phyloP scores from a whole-genome alignment of 202 grass and related monocot genomes.

The Brachypodium distachyon region DNA sequence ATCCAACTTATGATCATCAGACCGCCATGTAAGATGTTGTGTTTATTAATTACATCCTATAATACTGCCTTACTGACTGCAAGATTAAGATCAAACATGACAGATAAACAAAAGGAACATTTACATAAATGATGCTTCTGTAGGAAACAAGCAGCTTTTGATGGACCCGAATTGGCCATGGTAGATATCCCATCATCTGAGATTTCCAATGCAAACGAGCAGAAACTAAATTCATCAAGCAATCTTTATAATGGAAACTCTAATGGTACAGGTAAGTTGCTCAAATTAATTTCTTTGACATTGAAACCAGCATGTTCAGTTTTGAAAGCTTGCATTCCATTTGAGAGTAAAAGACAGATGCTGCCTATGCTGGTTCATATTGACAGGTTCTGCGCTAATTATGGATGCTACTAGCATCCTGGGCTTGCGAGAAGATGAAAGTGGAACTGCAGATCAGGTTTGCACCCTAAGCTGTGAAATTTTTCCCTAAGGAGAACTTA shows the following conservation, averaged over 20 bases:
- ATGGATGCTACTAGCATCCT: not conserved
- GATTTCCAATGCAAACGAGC: slow-evolving; percentile 4
- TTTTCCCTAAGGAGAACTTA: not conserved
- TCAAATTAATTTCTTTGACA: not conserved
- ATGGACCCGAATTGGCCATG: not conserved
- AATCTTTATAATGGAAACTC: slow-evolving; percentile 3
- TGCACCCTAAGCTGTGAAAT: not conserved
- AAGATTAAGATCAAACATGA: not conserved
- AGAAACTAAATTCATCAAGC: slow-evolving; percentile 15
- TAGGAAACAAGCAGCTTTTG: slow-evolving; percentile 25
- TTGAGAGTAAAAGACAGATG: not conserved
- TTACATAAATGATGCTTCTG: not conserved
- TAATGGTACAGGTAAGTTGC: slow-evolving; percentile 13
- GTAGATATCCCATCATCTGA: slow-evolving; percentile 4
- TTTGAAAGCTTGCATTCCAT: not conserved
- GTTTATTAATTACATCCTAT: not conserved
- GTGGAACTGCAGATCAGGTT: slow-evolving; percentile 34
- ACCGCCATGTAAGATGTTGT: slow-evolving; percentile 19
- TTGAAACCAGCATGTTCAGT: not conserved
- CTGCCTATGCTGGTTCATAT: slow-evolving; percentile 9
- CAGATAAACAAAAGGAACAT: not conserved
- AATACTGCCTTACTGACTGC: not conserved
- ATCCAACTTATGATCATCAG: slow-evolving; percentile 6
- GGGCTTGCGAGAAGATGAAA: not conserved
- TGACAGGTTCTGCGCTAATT: slow-evolving; percentile 15